Conservation (phyloP, 129 eudicot species). For the Saussurea involucrata region DNA sequence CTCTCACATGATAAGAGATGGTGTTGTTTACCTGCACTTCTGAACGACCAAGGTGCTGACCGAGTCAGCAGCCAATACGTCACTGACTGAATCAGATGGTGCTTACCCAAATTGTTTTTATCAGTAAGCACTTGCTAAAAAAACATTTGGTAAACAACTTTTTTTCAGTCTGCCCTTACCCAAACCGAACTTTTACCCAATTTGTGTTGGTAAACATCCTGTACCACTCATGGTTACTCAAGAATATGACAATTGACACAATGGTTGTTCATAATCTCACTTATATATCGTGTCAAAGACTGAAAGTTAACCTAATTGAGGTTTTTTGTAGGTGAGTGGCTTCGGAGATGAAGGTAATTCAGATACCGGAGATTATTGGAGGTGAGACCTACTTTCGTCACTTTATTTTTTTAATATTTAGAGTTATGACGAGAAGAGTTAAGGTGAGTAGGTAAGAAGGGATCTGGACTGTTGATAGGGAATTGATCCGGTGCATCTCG, state of each 20-base stretch:
- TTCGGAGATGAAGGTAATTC: slow-evolving; percentile 80
- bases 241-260: background rate
- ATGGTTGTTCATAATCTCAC: slow-evolving; percentile 1
- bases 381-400: slow-evolving; percentile 42
- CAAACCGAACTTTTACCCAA: too few species aligned
- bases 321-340: slow-evolving; percentile 80
- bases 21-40: too few species aligned
- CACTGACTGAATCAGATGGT: background rate
- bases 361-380: slow-evolving; percentile 98
- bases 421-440: too few species aligned
- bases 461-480: too few species aligned
- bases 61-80: too few species aligned
- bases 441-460: too few species aligned
- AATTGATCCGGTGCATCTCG: too few species aligned
- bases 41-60: too few species aligned
- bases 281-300: background rate
- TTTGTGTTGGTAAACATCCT: too few species aligned
- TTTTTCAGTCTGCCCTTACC: too few species aligned
- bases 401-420: background rate
- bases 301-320: slow-evolving; percentile 1
- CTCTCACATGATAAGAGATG: too few species aligned
- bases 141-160: too few species aligned
- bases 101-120: background rate
- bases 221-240: background rate
- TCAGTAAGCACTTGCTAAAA: background rate